These are phyloP conservation scores for Cladosporium cucumerinum DNA, from an alignment of 2,329 filamentous ascomycete genomes.

Conservation along the genomic window DNA sequence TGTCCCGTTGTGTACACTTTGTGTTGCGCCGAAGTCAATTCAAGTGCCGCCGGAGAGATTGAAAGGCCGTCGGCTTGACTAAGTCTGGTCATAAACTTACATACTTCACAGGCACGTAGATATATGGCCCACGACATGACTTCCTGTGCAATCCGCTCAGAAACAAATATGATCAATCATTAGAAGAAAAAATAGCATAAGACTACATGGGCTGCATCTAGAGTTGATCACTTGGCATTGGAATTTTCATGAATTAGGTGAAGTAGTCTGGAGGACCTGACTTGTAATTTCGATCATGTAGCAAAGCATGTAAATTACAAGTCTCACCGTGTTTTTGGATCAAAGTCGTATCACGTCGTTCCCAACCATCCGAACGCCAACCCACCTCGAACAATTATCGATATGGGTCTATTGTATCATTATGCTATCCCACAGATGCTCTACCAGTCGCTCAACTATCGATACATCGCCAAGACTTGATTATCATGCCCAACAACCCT, in stretches of 20 bases:
- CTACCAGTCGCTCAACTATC: no score
- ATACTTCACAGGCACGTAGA: background rate
- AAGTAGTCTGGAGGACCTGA: no score
- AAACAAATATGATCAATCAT: background rate
- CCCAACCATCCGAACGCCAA: background rate
- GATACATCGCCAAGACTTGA: background rate
- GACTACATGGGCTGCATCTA: no score
- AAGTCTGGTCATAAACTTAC: conserved; percentile 10
- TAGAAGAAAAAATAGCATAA: background rate
- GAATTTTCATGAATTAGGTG: no score
- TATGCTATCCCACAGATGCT: background rate
- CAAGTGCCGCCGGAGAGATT: background rate
- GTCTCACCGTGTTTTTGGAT: no score
- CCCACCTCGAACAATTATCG: background rate
- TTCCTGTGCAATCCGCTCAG: background rate
- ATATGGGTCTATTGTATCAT: background rate
- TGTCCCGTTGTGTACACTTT: background rate
- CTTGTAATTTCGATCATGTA: no score
- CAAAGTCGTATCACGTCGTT: background rate
- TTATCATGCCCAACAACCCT: background rate
- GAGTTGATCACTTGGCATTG: background rate
- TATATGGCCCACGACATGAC: background rate
- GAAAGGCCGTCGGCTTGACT: background rate
- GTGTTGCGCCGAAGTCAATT: background rate
- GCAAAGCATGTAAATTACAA: no score